A percentile compares a stretch with the other conserved stretches of the same genome.
Conservation (phyloP, 1,284 basidiomycete genomes). For the Kwoniella shivajii region DNA sequence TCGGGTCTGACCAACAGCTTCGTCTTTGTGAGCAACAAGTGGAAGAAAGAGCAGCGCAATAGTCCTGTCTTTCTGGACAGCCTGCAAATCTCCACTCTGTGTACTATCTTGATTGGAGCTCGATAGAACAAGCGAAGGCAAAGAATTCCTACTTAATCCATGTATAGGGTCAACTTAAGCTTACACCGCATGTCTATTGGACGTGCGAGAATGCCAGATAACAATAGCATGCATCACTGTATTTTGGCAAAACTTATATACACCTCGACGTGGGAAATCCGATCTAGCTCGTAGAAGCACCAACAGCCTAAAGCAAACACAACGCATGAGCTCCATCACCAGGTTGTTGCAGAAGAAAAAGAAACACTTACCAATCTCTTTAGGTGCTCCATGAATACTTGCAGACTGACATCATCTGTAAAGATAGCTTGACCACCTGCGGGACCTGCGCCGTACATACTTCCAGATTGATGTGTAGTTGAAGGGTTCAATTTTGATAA, state of each 20-base stretch:
- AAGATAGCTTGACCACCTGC: constrained; percentile 90
- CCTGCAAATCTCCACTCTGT: too few relatives aligned
- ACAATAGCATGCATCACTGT: constrained; percentile 8
- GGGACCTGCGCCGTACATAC: constrained; percentile 69
- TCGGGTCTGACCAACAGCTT: too few relatives aligned
- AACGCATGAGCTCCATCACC: background rate
- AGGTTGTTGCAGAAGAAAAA: background rate
- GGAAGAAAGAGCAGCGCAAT: background rate
- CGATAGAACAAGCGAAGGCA: too few relatives aligned
- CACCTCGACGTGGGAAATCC: background rate
- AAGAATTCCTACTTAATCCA: too few relatives aligned
- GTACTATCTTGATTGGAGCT: too few relatives aligned
- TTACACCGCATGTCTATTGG: too few relatives aligned
- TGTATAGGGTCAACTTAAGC: too few relatives aligned
- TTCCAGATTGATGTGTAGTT: constrained; percentile 92
- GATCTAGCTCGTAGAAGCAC: constrained; percentile 47
- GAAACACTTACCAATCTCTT: constrained; percentile 67
- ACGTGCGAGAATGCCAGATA: background rate
- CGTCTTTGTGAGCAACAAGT: too few relatives aligned
- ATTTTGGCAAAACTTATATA: background rate
- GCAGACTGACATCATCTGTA: constrained; percentile 96
- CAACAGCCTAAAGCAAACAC: constrained; percentile 35
- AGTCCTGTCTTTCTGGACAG: too few relatives aligned
- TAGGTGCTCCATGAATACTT: constrained; percentile 94
- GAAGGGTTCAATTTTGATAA: constrained; percentile 96